Base-by-base conservation (phyloP, 805 yeast genomes). In the Suhomyces pyralidae region DNA sequence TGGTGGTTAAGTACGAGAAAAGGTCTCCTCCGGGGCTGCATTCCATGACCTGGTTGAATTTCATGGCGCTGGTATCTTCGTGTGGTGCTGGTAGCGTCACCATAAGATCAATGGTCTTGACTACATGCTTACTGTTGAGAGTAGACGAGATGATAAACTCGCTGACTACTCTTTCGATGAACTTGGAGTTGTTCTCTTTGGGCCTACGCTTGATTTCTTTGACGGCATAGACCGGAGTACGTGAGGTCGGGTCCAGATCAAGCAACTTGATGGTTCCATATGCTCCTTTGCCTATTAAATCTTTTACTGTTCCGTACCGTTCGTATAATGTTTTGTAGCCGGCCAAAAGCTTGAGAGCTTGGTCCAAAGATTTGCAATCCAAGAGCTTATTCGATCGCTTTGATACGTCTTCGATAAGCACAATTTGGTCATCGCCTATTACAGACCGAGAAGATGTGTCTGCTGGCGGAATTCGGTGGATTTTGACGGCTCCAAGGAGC, bases 61-160 rank as follows among this genome's bases (percentile, higher is more conserved):
- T 56, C 28, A 52, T 22, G 20, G 45, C 26, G 26, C 28, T 24
- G 19, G 49, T 43, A 19, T 45, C 46, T 24, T n/a, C 46, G 30
- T 45, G 38, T 3, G 50, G 34, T 8, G 61, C 55, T 9, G 67
- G 61, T 10, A 63, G 52, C 3, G 71, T 62, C 17, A 68, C 60
- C 89, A 92, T 82, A 48, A 92, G 77, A 69, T 88, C 97, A 60
- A 83, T 82, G 7, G 88, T 89, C 66, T 84, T 85, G 61, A 81
- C 90, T 57, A 89, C 83, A 68, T 90, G 90, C 64, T 80, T 83
- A 74, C 79, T 94, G 57, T 83, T 86, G 65, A 87, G 76, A 28
- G 89, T 86, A 40, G 84, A 84, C 0, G 96, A 85, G 46, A 92
- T 88, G 66, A 94, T 89, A 74, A 93, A 92, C 65, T 94, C 98